Conservation (phyloP, 768 basidiomycete genomes). For the Kwoniella sp. region DNA sequence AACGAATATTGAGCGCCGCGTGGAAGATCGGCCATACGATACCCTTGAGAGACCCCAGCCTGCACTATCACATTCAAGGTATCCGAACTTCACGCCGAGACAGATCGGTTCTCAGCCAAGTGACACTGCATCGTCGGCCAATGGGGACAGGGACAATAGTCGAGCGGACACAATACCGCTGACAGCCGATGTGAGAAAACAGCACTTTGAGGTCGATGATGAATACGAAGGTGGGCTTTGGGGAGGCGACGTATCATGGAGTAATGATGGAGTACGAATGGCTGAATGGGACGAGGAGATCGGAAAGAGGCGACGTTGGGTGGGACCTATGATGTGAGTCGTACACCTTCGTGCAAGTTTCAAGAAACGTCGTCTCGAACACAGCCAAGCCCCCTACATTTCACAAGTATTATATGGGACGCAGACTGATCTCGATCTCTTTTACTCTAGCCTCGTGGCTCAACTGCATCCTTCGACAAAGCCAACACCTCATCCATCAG, state of each 20-base stretch:
- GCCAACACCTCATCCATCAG: slow-evolving; percentile 28
- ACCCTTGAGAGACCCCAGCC: slow-evolving; percentile 43
- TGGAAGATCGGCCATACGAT: slow-evolving; percentile 22
- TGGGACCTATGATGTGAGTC: slow-evolving; percentile 55
- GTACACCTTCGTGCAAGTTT: too few species aligned
- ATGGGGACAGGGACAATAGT: too few species aligned
- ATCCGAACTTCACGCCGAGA: slow-evolving; percentile 48
- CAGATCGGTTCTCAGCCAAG: not conserved
- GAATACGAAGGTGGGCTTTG: slow-evolving; percentile 33
- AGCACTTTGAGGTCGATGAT: slow-evolving; percentile 35
- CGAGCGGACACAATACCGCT: not conserved
- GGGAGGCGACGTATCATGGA: slow-evolving; percentile 23
- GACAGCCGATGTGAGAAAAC: slow-evolving; percentile 13
- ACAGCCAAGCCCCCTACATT: too few species aligned
- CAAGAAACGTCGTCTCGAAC: too few species aligned
- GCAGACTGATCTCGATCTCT: not conserved
- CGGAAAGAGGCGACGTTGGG: slow-evolving; percentile 42
- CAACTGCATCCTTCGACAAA: slow-evolving; percentile 43
- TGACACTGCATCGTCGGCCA: too few species aligned
- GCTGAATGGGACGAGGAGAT: slow-evolving; percentile 41
- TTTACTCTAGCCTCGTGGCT: slow-evolving; percentile 39
- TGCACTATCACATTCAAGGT: slow-evolving; percentile 29
- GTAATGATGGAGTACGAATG: slow-evolving; percentile 25
- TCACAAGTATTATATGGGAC: not conserved
- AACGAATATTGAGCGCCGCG: not conserved